Evolutionary conservation across 805 yeast genomes (phyloP), one percentile per base, ranked within the genome.

Genomic region (Henningerozyma blattae): DNA sequence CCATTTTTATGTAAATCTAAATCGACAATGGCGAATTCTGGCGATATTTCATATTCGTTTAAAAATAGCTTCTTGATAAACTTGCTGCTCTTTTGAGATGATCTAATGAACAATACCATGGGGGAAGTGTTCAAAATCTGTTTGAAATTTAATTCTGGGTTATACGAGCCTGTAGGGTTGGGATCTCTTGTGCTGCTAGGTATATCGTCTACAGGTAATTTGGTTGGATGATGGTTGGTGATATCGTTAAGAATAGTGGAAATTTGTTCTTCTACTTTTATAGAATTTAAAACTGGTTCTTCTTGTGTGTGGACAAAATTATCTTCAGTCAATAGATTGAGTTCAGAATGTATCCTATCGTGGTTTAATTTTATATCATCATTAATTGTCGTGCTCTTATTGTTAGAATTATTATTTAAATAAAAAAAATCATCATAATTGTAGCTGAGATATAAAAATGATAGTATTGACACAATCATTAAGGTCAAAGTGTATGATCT

Each of bases 1-100:
- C 95, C 95, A 50, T 82, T 66, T 27, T 67, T 63, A 54, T 85
- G 94, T 48, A 65, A 67, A 55, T 86, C 94, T 33, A 86, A 64
- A 52, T 87, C 96, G 12, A 86, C 85, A 34, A 81, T 65, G 4
- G 67, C 56, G 1, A 86, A 84, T 28, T 67, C 63, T 3, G 96
- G 96, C 4, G 69, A 67, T 36, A 86, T 70, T 37, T 70, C 72
- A 57, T 84, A 84, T 44, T 72, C 71, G 15, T 67, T 70, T 15
- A 58, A 55, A 34, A 86, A 61, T 30, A 86, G 59, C 24, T 68
- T 62, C 60, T 82, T 86, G 47, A 85, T 67, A 33, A 64, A 64
- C 48, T 68, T 69, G 7, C 89, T 79, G 52, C 65, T 77, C 24
- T 87, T 87, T 56, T 93, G 75, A 44, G 65, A 47, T 1, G 64